Conservation (phyloP, 176 grass and related monocot genomes). For the Phragmites australis region DNA sequence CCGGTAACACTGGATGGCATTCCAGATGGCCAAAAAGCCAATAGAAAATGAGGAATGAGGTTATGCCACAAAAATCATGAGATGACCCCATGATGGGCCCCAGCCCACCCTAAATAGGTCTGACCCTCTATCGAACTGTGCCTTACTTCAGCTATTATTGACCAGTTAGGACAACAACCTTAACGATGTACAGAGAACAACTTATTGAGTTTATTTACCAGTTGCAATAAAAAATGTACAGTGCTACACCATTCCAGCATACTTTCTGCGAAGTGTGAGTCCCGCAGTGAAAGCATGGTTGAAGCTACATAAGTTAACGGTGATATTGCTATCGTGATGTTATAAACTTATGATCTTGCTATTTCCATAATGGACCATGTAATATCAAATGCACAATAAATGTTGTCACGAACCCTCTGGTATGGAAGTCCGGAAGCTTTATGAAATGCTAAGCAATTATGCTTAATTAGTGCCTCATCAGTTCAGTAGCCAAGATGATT, state of each 20-base stretch:
- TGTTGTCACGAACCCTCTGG: background rate
- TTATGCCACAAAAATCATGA: too few relatives aligned
- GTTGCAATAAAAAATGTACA: background rate
- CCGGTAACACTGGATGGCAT: too few relatives aligned
- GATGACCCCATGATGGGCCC: too few relatives aligned
- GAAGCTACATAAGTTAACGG: background rate
- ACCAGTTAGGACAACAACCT: background rate
- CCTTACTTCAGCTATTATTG: background rate
- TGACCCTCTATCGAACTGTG: too few relatives aligned
- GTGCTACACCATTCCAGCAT: background rate
- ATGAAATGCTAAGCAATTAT: background rate
- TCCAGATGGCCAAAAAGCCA: too few relatives aligned
- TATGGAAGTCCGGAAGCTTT: background rate
- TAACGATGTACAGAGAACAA: background rate
- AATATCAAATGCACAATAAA: slow-evolving; percentile 11
- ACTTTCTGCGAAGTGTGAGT: background rate
- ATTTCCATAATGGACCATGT: background rate
- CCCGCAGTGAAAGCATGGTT: background rate
- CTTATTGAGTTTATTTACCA: slow-evolving; percentile 5
- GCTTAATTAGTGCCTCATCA: background rate
- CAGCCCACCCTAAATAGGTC: too few relatives aligned
- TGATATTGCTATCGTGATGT: background rate
- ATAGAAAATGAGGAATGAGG: too few relatives aligned
- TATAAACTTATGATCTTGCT: background rate
- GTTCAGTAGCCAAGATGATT: background rate